A percentile compares a stretch with the other conserved stretches of the same genome.
phyloP scores from a whole-genome alignment of 1,284 basidiomycete species.

The Ceratobasidium sp. region DNA sequence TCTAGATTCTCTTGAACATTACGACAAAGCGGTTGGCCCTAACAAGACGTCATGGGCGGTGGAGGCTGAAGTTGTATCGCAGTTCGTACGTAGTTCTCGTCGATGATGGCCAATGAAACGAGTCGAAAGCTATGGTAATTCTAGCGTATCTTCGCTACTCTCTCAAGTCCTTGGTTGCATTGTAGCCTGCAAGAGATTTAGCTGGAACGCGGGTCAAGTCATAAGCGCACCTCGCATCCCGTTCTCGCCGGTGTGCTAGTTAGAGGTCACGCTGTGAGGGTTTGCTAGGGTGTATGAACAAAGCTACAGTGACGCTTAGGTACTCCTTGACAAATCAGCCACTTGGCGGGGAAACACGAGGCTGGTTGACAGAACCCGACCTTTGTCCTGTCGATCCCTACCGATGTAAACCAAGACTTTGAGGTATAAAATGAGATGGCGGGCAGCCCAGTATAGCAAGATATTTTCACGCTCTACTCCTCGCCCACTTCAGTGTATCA shows the following conservation, averaged over 20 bases:
- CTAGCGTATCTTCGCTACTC: slow-evolving; percentile 67
- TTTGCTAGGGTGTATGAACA: slow-evolving; percentile 10
- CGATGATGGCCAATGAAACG: slow-evolving; percentile 90
- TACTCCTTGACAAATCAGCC: no score
- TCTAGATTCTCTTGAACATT: no score
- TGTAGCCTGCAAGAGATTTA: slow-evolving; percentile 69
- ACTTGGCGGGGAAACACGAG: no score
- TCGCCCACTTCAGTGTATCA: slow-evolving; percentile 16
- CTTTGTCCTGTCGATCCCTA: slow-evolving; percentile 2
- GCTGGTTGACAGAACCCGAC: no score
- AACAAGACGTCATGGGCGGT: slow-evolving; percentile 45
- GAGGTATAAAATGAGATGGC: background rate
- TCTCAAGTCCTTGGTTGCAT: slow-evolving; percentile 82
- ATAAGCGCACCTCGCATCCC: slow-evolving; percentile 8
- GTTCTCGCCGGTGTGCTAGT: background rate
- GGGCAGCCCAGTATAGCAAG: background rate
- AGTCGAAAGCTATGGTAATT: slow-evolving; percentile 94
- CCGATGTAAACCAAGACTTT: background rate
- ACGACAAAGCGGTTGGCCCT: no score
- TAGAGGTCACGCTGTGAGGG: background rate
- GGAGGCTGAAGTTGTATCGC: slow-evolving; percentile 41
- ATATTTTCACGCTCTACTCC: slow-evolving; percentile 22
- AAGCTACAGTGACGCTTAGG: background rate
- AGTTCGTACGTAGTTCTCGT: slow-evolving; percentile 72
- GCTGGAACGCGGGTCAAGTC: background rate